Evolutionary conservation across 2,329 filamentous ascomycete species (phyloP), one percentile per base, ranked within the genome.

Genomic region (Aspergillus sojae): DNA sequence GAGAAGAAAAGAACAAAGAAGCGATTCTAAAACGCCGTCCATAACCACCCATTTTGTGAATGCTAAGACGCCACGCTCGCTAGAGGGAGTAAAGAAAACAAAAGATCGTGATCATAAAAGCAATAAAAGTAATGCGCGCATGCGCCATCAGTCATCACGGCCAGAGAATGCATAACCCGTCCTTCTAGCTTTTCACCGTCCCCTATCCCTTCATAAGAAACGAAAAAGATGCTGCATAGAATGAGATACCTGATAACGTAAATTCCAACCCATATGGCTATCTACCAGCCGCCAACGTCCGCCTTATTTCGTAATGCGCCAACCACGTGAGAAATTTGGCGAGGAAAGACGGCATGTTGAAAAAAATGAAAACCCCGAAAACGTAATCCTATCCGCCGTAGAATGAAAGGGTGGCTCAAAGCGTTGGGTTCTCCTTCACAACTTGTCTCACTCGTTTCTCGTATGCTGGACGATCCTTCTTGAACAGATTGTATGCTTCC

Each of bases 401-500:
- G 34, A 32, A 34, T 7, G 16, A 7, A n/a, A 10, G 26, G 4
- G 19, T 28, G 28, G 26, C 58, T 69, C 80, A 93, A 59, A 90
- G 90, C 56, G 91, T 89, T 16, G 91, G 92, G 78, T 98, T 97
- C 69, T 97, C 93, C 72, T 88, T 90, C 62, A 99, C 95, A 23
- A 97, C 89, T 64, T 91, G 89, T 75, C 88, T 89, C 66, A 99
- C 89, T 67, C 94, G 91, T 78, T 89, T 91, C 81, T 98, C 94
- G 74, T 99, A 99, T 62, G 94, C 93, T 21, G 80, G 80, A 50
- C 88, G 86, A 74, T 99, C 94, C 77, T 93, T 93, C 84, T 96
- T 97, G 79, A 93, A 98, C 12, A 99, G 84, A 73, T 97, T 97
- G 82, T 98, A 99, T 0, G 95, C 96, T 71, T 99, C 95, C 3